phyloP scores from a whole-genome alignment of 495 filamentous ascomycete genomes.

The Aspergillus asperescens region DNA sequence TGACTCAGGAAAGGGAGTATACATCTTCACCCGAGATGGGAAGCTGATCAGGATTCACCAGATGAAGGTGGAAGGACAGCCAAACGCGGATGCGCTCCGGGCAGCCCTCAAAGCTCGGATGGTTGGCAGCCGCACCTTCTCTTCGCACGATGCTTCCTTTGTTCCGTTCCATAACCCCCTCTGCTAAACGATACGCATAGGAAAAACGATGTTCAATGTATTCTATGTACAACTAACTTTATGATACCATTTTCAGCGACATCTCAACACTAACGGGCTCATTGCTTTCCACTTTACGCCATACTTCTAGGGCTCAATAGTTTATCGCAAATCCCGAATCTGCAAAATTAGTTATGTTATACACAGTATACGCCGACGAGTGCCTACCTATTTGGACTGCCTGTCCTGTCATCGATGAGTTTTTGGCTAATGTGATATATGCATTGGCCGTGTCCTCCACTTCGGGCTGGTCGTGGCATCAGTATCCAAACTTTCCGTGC shows the following conservation, averaged over 20 bases:
- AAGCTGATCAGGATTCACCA: slow-evolving; percentile 35
- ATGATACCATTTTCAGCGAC: slow-evolving; percentile 16
- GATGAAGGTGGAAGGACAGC: slow-evolving; percentile 44
- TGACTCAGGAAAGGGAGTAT: slow-evolving; percentile 30
- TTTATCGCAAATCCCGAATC: slow-evolving; percentile 35
- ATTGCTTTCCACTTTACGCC: not conserved
- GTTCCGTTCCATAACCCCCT: slow-evolving; percentile 39
- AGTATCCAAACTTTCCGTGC: slow-evolving; percentile 1
- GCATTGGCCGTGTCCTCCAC: slow-evolving; percentile 52
- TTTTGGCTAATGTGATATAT: slow-evolving; percentile 49
- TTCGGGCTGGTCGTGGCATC: slow-evolving; percentile 37
- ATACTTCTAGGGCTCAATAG: slow-evolving; percentile 5
- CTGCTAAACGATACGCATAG: slow-evolving; percentile 13
- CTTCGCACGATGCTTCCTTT: slow-evolving; percentile 24
- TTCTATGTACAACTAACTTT: slow-evolving; percentile 19
- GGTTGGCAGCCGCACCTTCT: slow-evolving; percentile 32
- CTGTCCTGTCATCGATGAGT: slow-evolving; percentile 54
- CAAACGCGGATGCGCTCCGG: slow-evolving; percentile 31
- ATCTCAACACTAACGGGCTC: not conserved
- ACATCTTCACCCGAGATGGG: slow-evolving; percentile 35
- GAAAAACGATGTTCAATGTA: slow-evolving; percentile 1
- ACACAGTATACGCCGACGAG: not conserved
- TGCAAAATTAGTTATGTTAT: slow-evolving; percentile 17
- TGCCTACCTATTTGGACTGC: slow-evolving; percentile 48
- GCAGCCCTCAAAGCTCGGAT: slow-evolving; percentile 43